phyloP scores from a whole-genome alignment of 805 yeast genomes.

The Saturnispora saitoi region DNA sequence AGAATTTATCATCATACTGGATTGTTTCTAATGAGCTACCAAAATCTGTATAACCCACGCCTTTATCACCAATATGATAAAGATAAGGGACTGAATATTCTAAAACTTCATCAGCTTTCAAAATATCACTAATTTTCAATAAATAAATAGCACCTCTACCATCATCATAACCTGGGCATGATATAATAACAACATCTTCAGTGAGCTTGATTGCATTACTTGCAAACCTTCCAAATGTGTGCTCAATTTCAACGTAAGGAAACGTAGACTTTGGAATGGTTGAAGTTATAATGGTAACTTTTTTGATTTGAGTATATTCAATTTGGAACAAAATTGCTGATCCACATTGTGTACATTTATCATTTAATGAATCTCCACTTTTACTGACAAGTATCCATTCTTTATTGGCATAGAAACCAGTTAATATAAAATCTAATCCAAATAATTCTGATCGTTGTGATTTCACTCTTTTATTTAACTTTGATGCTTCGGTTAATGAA shows the following conservation, averaged over 20 bases:
- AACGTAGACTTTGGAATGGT: not conserved
- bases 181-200: slow-evolving; percentile 25
- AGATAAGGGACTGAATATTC: slow-evolving; percentile 7
- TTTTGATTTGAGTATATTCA: not conserved
- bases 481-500: not conserved
- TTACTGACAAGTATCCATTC: slow-evolving; percentile 28
- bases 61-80: slow-evolving; percentile 19
- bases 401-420: slow-evolving; percentile 13
- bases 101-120: not conserved
- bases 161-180: slow-evolving; percentile 27
- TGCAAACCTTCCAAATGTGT: slow-evolving; percentile 19
- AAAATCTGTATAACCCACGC: slow-evolving; percentile 34
- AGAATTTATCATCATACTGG: slow-evolving; percentile 12
- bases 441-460: slow-evolving; percentile 23
- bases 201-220: slow-evolving; percentile 9
- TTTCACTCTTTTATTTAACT: slow-evolving; percentile 7
- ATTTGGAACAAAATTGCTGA: slow-evolving; percentile 26
- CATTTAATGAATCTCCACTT: slow-evolving; percentile 21
- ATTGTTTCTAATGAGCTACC: slow-evolving; percentile 32
- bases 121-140: slow-evolving; percentile 20
- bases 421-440: slow-evolving; percentile 21
- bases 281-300: slow-evolving; percentile 16
- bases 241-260: not conserved
- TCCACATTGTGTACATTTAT: slow-evolving; percentile 33
- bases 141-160: slow-evolving; percentile 43